Evolutionary conservation across 257 asterid genomes (phyloP), one percentile per base, ranked within the genome.

Genomic region (Ocimum tenuiflorum): DNA sequence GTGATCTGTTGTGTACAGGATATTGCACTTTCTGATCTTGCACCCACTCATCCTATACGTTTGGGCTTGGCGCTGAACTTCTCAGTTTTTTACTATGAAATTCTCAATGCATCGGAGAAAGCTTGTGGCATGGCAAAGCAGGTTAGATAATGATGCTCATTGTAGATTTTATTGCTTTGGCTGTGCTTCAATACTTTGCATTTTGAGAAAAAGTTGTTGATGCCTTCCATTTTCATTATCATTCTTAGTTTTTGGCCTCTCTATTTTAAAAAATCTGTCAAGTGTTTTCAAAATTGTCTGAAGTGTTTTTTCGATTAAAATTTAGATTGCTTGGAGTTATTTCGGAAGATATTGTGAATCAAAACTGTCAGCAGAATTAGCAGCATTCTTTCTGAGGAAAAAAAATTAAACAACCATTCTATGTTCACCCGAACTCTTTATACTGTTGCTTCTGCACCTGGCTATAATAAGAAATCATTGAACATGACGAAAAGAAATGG

Each of bases 91-190:
- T 85, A 85, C 78, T 85, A 78, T 56, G 91, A 85, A 69, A 85
- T 85, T 72, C 79, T 85, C 22, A 85, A 80, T 73, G 52, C 85
- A 18, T 72, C 91, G 31, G 89, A 85, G 54, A 83, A 78, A 72
- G 91, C 91, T 67, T 85, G 91, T 78, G 65, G 55, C 73, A 83
- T 85, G 87, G 91, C 91, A 15, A 85, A 80, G 77, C 85, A 85
- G 91, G 91, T 85, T 54, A 13, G 75, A 49, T 65, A 22, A 8
- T 45, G 14, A 67, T 35, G 17, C 43, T n/a, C 24, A 0, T 27
- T 2, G 19, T 59, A 27, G 47, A 57, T 35, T 19, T 42, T 29
- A 31, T 17, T 14, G n/a, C 20, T 31, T 59, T 46, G 22, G 24
- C 31, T 52, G 12, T 27, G 19, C 23, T 46, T 15, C 42, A 50